Evolutionary conservation across 495 filamentous ascomycete genomes (phyloP).

Genomic region (Pseudevernia furfuracea): DNA sequence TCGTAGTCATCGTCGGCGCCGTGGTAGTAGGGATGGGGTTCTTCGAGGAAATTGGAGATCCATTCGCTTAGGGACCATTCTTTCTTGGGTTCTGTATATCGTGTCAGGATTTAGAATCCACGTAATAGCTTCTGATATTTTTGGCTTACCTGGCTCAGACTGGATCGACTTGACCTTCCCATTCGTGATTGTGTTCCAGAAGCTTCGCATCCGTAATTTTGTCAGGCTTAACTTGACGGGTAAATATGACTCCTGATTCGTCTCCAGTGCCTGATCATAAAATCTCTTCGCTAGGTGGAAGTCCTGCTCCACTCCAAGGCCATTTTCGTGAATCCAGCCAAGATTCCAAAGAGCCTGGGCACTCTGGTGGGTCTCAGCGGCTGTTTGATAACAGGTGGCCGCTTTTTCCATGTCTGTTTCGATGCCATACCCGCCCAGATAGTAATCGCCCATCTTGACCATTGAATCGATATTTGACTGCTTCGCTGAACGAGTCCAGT

Average conservation of each 20-base stretch:
- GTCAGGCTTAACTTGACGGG: constrained; percentile 82
- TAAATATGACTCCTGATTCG: constrained; percentile 89
- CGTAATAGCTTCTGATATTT: neutral
- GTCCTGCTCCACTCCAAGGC: constrained; percentile 85
- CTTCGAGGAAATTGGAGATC: constrained; percentile 67
- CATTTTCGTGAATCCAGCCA: constrained; percentile 99
- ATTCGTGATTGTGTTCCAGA: constrained; percentile 88
- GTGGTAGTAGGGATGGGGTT: constrained; percentile 45
- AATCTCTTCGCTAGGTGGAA: constrained; percentile 95
- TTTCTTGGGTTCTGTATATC: constrained; percentile 49
- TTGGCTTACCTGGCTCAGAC: constrained; percentile 67
- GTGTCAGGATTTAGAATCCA: constrained; percentile 10
- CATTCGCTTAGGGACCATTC: constrained; percentile 73
- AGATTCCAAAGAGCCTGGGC: constrained; percentile 96
- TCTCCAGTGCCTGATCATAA: constrained; percentile 86
- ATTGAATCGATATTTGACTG: constrained; percentile 89
- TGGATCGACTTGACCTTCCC: constrained; percentile 85
- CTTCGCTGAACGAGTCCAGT: constrained; percentile 93
- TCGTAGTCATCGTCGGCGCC: constrained; percentile 48
- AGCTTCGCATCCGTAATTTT: constrained; percentile 75
- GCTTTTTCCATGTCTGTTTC: constrained; percentile 74
- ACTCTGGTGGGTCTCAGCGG: constrained; percentile 81
- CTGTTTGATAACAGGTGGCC: constrained; percentile 82
- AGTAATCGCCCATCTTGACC: constrained; percentile 98
- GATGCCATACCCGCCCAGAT: constrained; percentile 71